Evolutionary conservation across 78 protist genomes (phyloP).

Genomic region (Paratrimastix pyriformis): DNA sequence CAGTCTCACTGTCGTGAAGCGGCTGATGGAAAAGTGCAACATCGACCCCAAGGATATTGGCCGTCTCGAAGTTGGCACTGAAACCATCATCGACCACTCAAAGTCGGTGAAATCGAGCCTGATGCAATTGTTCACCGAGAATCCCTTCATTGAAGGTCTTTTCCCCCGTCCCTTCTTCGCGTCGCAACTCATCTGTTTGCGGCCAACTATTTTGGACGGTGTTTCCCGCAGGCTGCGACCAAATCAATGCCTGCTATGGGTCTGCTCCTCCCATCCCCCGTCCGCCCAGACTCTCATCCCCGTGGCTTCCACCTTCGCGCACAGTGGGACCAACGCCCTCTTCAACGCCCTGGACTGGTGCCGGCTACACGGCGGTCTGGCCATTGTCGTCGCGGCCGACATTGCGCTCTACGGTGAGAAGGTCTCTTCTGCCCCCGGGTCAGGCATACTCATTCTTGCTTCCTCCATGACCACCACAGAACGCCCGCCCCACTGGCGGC

Average conservation of each 20-base stretch:
- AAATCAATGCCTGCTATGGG: conserved; percentile 4
- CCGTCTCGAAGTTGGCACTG: conserved; percentile 88
- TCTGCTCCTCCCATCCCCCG: too few relatives aligned
- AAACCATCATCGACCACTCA: conserved; percentile 78
- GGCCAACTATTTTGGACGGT: too few relatives aligned
- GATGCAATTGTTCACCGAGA: conserved; percentile 53
- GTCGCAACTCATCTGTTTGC: too few relatives aligned
- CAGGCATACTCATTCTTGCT: background rate
- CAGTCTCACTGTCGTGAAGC: conserved; percentile 46
- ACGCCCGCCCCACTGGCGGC: conserved; percentile 44
- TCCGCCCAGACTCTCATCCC: too few relatives aligned
- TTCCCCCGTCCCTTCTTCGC: too few relatives aligned
- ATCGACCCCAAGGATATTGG: conserved; percentile 60
- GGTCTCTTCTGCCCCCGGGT: background rate
- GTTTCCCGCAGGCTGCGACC: too few relatives aligned
- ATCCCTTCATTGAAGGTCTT: background rate
- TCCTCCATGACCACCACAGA: background rate
- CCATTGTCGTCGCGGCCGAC: conserved; percentile 6
- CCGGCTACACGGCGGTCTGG: background rate
- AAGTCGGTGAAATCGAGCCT: conserved; percentile 72
- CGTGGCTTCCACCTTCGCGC: too few relatives aligned
- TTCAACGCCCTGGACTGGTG: background rate
- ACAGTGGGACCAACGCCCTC: background rate
- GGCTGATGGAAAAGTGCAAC: conserved; percentile 53
- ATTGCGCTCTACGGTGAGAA: background rate